A percentile compares a stretch with the other conserved stretches of the same genome.
These are phyloP conservation scores for Solioccasus polychromus DNA, from an alignment of 768 basidiomycete genomes.

Conservation along the genomic window DNA sequence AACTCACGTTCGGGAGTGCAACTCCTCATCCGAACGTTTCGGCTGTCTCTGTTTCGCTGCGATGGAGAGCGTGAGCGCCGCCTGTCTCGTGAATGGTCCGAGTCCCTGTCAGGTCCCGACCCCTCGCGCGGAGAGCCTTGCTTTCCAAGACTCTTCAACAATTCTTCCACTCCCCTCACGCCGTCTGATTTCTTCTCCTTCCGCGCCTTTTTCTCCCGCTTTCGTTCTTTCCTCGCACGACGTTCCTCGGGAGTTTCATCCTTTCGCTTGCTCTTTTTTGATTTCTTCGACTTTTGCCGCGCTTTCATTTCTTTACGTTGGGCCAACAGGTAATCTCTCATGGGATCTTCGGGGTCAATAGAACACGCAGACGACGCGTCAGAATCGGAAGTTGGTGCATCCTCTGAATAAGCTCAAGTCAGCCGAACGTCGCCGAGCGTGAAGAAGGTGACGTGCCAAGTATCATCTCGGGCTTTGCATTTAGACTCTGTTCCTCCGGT, in stretches of 20 bases:
- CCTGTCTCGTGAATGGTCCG: conserved; percentile 8
- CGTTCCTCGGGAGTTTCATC: conserved; percentile 81
- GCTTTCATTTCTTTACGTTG: conserved; percentile 72
- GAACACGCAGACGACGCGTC: conserved; percentile 60
- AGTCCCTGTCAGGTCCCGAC: conserved; percentile 12
- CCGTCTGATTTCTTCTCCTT: conserved; percentile 59
- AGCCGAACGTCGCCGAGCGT: not conserved
- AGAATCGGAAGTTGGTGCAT: conserved; percentile 57
- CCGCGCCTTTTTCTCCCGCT: conserved; percentile 61
- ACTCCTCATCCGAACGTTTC: conserved; percentile 13
- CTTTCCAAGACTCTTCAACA: conserved; percentile 47
- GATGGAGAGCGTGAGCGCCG: conserved; percentile 18
- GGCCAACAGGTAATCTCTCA: conserved; percentile 87
- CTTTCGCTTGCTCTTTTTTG: conserved; percentile 62
- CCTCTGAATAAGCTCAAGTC: conserved; percentile 38
- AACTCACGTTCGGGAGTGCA: conserved; percentile 18
- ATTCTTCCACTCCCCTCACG: conserved; percentile 62
- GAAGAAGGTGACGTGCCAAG: conserved; percentile 44
- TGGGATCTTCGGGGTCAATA: conserved; percentile 96
- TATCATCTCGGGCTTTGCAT: conserved; percentile 76
- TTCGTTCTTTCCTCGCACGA: conserved; percentile 69
- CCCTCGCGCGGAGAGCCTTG: conserved; percentile 23
- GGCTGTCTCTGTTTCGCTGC: conserved; percentile 4
- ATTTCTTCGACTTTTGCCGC: conserved; percentile 57
- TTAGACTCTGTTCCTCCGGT: conserved; percentile 79